phyloP scores from a whole-genome alignment of 352 stramenopile genomes.

The Phytophthora sojae region DNA sequence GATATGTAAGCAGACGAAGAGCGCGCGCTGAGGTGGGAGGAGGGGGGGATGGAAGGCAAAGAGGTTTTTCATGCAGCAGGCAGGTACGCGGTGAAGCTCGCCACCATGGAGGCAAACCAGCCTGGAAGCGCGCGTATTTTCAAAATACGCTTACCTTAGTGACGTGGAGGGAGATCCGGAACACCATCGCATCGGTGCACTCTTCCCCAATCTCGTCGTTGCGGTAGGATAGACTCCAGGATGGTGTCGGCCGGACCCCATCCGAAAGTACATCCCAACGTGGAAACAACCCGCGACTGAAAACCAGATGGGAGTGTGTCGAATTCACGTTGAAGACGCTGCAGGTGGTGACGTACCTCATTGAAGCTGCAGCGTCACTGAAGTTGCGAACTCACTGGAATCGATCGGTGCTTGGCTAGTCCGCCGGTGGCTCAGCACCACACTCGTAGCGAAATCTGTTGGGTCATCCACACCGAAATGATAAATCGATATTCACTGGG shows the following conservation, averaged over 20 bases:
- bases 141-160: too few relatives aligned
- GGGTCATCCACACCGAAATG: too few relatives aligned
- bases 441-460: too few relatives aligned
- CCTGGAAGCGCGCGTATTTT: not conserved
- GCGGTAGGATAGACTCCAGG: conserved; percentile 1
- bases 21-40: not conserved
- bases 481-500: too few relatives aligned
- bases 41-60: too few relatives aligned
- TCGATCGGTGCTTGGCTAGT: too few relatives aligned
- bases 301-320: conserved; percentile 4
- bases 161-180: not conserved
- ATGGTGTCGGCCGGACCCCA: conserved; percentile 5
- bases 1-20: conserved; percentile 3
- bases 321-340: too few relatives aligned
- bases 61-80: not conserved
- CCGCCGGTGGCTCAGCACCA: too few relatives aligned
- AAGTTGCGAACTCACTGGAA: too few relatives aligned
- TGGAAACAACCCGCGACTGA: not conserved
- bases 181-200: not conserved
- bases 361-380: too few relatives aligned
- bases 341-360: too few relatives aligned
- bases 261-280: conserved; percentile 4
- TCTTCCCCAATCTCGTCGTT: not conserved
- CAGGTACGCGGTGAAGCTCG: not conserved
- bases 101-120: not conserved